These are phyloP conservation scores for Rutstroemia sp. DNA, from an alignment of 2,329 filamentous ascomycete species.

Conservation along the genomic window DNA sequence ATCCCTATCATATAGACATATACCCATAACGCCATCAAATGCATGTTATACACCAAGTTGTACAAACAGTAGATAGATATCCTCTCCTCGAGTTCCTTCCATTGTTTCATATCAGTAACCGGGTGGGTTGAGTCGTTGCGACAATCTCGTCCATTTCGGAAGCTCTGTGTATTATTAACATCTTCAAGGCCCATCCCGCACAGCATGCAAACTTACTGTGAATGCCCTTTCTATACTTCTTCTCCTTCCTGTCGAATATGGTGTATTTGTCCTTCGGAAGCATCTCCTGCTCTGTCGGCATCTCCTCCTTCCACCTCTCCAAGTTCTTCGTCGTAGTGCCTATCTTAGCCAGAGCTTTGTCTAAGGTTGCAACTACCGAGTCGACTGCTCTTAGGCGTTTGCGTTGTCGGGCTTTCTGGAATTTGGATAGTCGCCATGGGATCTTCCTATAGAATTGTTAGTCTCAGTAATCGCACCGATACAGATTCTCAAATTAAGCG, in stretches of 20 bases:
- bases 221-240: constrained; percentile 92
- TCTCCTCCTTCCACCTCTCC: constrained; percentile 87
- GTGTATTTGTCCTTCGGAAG: constrained; percentile 95
- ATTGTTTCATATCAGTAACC: constrained; percentile 56
- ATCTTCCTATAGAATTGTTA: constrained; percentile 60
- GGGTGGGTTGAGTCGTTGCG: constrained; percentile 86
- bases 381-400: constrained; percentile 80
- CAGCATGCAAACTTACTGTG: constrained; percentile 61
- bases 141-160: constrained; percentile 92
- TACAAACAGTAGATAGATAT: constrained; percentile 2
- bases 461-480: constrained; percentile 12
- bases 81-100: background rate
- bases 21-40: constrained; percentile 23
- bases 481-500: background rate
- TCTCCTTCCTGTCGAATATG: constrained; percentile 93
- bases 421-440: constrained; percentile 87
- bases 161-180: constrained; percentile 46
- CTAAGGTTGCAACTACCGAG: constrained; percentile 74
- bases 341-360: constrained; percentile 67
- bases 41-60: constrained; percentile 16
- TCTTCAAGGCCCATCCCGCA: constrained; percentile 1
- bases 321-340: constrained; percentile 68
- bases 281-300: constrained; percentile 96
- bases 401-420: constrained; percentile 84
- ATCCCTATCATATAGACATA: constrained; percentile 17